Base-by-base conservation (phyloP, 2,329 filamentous ascomycete genomes). In the Pyricularia grisea region DNA sequence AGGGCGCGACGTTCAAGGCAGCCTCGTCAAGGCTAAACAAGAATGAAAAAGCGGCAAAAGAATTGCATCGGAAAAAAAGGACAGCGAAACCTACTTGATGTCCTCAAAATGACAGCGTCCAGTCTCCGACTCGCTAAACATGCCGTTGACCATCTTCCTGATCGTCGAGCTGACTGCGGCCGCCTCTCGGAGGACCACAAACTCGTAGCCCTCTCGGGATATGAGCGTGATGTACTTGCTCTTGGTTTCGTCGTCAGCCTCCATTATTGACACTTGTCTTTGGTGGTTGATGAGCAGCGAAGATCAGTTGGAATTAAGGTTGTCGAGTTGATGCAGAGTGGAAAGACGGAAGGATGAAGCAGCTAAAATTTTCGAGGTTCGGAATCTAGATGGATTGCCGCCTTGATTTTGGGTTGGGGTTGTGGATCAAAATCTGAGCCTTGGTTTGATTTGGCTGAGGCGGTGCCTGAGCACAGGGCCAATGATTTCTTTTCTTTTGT, bases 221-320 rank as follows among this genome's bases (percentile, higher is more conserved):
- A 93, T 84, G 68, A 94, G 86, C 5, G 92, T 94, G 72, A 94
- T 86, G 78, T 93, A 94, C 75, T 92, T 88, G 79, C 85, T 87
- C 10, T 30, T 67, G 66, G 42, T 30, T 42, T 14, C 28, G 42
- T 50, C 66, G 20, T 67, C 66, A 50, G 30, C 66, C 25, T 67
- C 42, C 66, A 67, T 67, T 67, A 28, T 42, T 58, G 66, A 67
- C 66, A 58, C 66, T 67, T 67, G 66, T 67, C 42, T 67, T 58
- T 58, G 65, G 36, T 27, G 63, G 27, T 66, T 30, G 17, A 20
- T n/a, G 33, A 4, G 10, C 25, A 2, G 33, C 5, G 11, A 58
- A 36, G 50, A 28, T 20, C 33, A 42, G n/a, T 20, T 25, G 5
- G 20, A 28, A 42, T 14, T 12, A 61, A 50, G n/a, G 31, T 27